Evolutionary conservation across 1,284 basidiomycete species (phyloP).

Genomic region (Lignosus rhinocerotis): DNA sequence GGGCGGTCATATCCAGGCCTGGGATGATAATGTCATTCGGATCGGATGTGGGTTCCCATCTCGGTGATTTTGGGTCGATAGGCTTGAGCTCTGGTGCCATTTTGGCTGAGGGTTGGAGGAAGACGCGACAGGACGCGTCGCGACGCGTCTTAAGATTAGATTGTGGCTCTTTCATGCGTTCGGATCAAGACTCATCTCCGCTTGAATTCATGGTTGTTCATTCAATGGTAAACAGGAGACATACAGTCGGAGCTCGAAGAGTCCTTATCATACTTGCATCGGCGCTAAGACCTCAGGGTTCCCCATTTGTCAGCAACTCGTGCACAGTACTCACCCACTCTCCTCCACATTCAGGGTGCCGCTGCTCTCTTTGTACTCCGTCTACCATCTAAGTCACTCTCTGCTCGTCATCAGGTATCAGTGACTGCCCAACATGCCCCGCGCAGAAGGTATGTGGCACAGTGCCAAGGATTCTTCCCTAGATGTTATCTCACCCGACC

Average conservation of each 20-base stretch:
- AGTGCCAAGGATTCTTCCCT: background rate
- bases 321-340: background rate
- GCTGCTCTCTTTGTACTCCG: background rate
- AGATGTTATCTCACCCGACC: background rate
- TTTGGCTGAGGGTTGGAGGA: background rate
- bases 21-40: constrained; percentile 67
- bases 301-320: background rate
- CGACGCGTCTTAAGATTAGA: constrained; percentile 18
- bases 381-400: background rate
- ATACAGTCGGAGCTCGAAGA: no score
- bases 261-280: no score
- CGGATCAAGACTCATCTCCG: background rate
- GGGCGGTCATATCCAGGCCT: constrained; percentile 73
- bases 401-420: no score
- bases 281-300: no score
- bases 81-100: constrained; percentile 25
- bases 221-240: no score
- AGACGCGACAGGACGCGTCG: constrained; percentile 14
- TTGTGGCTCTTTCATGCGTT: background rate
- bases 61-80: constrained; percentile 34
- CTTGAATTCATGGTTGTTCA: no score
- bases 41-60: constrained; percentile 67
- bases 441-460: constrained; percentile 66
- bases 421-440: constrained; percentile 56
- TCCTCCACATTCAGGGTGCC: background rate